phyloP scores from a whole-genome alignment of 768 basidiomycete genomes.

The Mycena alexandri region DNA sequence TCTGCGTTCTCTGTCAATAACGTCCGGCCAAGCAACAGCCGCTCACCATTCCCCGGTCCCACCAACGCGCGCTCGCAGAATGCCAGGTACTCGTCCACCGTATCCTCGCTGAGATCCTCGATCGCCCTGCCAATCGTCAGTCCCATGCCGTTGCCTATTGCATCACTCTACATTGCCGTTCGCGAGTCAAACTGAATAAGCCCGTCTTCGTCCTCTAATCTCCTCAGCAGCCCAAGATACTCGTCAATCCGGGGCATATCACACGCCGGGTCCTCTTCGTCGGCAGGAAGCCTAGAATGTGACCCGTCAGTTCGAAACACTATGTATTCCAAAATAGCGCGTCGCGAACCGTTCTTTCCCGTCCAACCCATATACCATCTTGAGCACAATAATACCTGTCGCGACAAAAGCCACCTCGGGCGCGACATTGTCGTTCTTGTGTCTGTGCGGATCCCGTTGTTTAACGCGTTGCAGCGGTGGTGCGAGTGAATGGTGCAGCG shows the following conservation, averaged over 20 bases:
- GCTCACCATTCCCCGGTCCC: constrained; percentile 46
- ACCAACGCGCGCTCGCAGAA: constrained; percentile 73
- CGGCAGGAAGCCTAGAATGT: constrained; percentile 56
- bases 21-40: constrained; percentile 22
- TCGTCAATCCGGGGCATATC: constrained; percentile 66
- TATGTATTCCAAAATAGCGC: background rate
- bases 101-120: constrained; percentile 62
- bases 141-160: constrained; percentile 29
- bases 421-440: constrained; percentile 74
- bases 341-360: constrained; percentile 66
- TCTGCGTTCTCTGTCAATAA: constrained; percentile 35
- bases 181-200: constrained; percentile 57
- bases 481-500: constrained; percentile 67
- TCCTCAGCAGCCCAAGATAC: constrained; percentile 59
- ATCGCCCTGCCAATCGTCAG: constrained; percentile 57
- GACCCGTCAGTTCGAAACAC: constrained; percentile 23
- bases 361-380: constrained; percentile 89
- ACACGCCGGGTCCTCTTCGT: constrained; percentile 68
- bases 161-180: constrained; percentile 57
- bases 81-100: constrained; percentile 73
- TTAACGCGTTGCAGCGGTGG: constrained; percentile 53
- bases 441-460: constrained; percentile 55
- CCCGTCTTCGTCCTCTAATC: constrained; percentile 50
- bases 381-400: constrained; percentile 76
- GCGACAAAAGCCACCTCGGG: constrained; percentile 76